Evolutionary conservation across 148 eudicot species (phyloP).

Genomic region (Camellia lanceoleosa): DNA sequence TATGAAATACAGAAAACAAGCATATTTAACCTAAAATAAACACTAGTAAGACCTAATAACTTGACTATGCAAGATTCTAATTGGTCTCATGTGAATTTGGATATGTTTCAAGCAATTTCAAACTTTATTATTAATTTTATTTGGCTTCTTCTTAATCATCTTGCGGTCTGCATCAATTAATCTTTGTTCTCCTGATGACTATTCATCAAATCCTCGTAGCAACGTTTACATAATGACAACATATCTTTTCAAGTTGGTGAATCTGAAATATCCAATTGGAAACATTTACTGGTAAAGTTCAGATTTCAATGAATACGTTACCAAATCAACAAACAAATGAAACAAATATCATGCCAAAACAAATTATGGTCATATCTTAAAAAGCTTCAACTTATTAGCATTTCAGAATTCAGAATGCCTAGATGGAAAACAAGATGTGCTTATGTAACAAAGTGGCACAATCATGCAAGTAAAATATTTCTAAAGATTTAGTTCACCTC

Average conservation of each 20-base stretch:
- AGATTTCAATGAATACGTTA: background rate
- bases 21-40: background rate
- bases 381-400: background rate
- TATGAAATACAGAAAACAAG: too few relatives aligned
- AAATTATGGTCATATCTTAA: background rate
- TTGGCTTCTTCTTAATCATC: background rate
- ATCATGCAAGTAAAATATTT: background rate
- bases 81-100: background rate
- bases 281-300: background rate
- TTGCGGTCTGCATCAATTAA: background rate
- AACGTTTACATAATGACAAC: background rate
- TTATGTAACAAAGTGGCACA: background rate
- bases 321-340: background rate
- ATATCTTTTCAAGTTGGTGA: background rate
- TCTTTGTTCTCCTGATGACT: background rate
- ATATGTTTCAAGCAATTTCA: background rate
- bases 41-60: background rate
- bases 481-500: constrained; percentile 48
- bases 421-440: background rate
- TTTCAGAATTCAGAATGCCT: background rate
- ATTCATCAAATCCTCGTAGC: background rate
- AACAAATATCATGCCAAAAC: background rate
- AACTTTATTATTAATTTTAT: background rate
- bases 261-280: constrained; percentile 1
- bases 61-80: background rate